phyloP scores from a whole-genome alignment of 495 filamentous ascomycete species.

The Aspergillus cavernicola region DNA sequence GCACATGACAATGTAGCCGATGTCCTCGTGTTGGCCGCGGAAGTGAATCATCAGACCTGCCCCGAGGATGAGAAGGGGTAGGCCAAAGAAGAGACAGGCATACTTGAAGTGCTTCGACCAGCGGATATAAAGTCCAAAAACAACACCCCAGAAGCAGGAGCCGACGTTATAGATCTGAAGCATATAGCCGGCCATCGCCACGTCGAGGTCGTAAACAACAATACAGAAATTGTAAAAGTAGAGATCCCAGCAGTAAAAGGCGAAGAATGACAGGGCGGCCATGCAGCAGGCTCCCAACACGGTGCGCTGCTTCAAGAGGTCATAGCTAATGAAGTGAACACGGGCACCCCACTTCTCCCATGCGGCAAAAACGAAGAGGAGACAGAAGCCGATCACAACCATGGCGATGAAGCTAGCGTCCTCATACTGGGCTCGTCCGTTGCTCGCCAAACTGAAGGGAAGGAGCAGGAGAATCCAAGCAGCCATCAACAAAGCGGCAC shows the following conservation, averaged over 20 bases:
- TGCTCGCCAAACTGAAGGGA: slow-evolving; percentile 53
- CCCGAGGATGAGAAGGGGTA: slow-evolving; percentile 60
- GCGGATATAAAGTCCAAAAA: slow-evolving; percentile 54
- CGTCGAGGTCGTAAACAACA: slow-evolving; percentile 59
- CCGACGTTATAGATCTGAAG: slow-evolving; percentile 66
- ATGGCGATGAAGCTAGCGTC: slow-evolving; percentile 52
- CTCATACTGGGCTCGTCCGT: slow-evolving; percentile 43
- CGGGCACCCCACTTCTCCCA: slow-evolving; percentile 58
- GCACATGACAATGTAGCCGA: slow-evolving; percentile 71
- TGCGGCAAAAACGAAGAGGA: slow-evolving; percentile 54
- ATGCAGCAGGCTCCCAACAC: slow-evolving; percentile 60
- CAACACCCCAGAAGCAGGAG: slow-evolving; percentile 57
- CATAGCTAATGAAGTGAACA: slow-evolving; percentile 56
- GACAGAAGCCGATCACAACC: slow-evolving; percentile 52
- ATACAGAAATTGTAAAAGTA: slow-evolving; percentile 67
- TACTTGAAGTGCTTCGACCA: slow-evolving; percentile 54
- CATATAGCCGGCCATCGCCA: slow-evolving; percentile 60
- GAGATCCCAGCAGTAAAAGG: slow-evolving; percentile 64
- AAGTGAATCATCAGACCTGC: slow-evolving; percentile 66
- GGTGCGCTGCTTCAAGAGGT: slow-evolving; percentile 60
- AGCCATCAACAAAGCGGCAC: slow-evolving; percentile 53
- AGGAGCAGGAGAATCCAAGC: slow-evolving; percentile 62
- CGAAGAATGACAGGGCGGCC: slow-evolving; percentile 53
- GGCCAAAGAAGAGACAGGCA: slow-evolving; percentile 55
- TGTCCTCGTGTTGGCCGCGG: slow-evolving; percentile 53